Evolutionary conservation across 1,139 yeast genomes (phyloP).

Genomic region (Magnusiomyces sp.): DNA sequence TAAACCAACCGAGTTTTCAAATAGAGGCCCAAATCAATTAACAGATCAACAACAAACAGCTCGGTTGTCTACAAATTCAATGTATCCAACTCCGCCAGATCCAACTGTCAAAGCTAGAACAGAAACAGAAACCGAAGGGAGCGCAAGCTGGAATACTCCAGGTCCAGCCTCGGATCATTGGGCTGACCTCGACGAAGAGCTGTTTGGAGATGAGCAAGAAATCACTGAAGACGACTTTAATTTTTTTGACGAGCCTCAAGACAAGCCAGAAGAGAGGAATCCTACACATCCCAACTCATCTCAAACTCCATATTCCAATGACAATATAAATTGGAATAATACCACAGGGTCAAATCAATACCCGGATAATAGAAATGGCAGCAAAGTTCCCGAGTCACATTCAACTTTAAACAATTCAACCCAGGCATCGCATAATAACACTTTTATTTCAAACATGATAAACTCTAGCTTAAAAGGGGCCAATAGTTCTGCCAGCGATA

Average conservation of each 20-base stretch:
- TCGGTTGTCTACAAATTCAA: slow-evolving; percentile 3
- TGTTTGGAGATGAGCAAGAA: slow-evolving; percentile 37
- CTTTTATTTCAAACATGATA: slow-evolving; percentile 23
- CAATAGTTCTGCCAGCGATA: too few relatives aligned
- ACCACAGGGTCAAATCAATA: too few relatives aligned
- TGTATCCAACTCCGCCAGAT: slow-evolving; percentile 35
- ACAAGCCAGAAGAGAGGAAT: slow-evolving; percentile 1
- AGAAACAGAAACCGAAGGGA: slow-evolving; percentile 14
- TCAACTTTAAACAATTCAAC: too few relatives aligned
- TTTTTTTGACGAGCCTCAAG: slow-evolving; percentile 34
- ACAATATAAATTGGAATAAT: too few relatives aligned
- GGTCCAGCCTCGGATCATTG: slow-evolving; percentile 25
- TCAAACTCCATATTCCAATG: too few relatives aligned
- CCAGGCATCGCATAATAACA: not conserved
- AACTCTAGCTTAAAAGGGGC: slow-evolving; percentile 36
- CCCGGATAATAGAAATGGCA: too few relatives aligned
- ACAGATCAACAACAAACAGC: slow-evolving; percentile 3
- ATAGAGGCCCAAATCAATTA: slow-evolving; percentile 4
- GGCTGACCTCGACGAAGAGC: slow-evolving; percentile 36
- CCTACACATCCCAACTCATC: not conserved
- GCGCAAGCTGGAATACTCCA: slow-evolving; percentile 23
- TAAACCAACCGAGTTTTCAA: too few relatives aligned
- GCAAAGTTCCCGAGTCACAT: too few relatives aligned
- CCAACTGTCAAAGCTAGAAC: slow-evolving; percentile 22
- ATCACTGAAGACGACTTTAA: slow-evolving; percentile 37